Percentiles rank a stretch among this genome's conserved stretches.
Conservation (phyloP, 805 yeast genomes). For the Monosporozyma unispora region DNA sequence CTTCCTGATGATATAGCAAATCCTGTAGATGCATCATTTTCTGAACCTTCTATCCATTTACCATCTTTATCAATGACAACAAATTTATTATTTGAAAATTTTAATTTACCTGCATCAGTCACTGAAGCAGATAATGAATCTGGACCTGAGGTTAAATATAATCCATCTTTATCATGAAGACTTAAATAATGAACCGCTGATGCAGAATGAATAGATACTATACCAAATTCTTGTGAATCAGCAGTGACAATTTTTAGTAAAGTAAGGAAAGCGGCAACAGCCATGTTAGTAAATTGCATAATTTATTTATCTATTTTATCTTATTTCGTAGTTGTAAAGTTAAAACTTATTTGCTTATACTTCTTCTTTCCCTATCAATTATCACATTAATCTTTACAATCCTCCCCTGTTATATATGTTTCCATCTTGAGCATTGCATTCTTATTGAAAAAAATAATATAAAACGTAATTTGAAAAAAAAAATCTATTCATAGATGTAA, state of each 20-base stretch:
- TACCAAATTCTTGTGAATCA: slow-evolving; percentile 32
- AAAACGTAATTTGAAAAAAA: too few relatives aligned
- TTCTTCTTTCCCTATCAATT: too few relatives aligned
- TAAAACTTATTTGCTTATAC: too few relatives aligned
- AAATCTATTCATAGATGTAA: too few relatives aligned
- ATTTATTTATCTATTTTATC: too few relatives aligned
- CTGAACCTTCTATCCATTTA: slow-evolving; percentile 15
- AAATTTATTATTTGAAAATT: slow-evolving; percentile 22
- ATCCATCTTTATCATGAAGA: slow-evolving; percentile 12
- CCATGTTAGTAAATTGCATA: slow-evolving; percentile 9
- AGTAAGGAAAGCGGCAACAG: slow-evolving; percentile 22
- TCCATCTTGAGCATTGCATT: too few relatives aligned
- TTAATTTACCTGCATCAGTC: slow-evolving; percentile 28
- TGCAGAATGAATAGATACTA: slow-evolving; percentile 32
- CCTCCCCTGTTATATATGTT: too few relatives aligned
- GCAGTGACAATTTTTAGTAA: slow-evolving; percentile 23
- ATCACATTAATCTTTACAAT: too few relatives aligned
- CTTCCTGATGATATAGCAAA: slow-evolving; percentile 29
- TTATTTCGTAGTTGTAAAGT: too few relatives aligned
- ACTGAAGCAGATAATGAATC: slow-evolving; percentile 15
- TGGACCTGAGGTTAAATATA: slow-evolving; percentile 7
- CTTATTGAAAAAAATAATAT: too few relatives aligned
- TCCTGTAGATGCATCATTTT: slow-evolving; percentile 23
- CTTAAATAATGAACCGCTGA: slow-evolving; percentile 26
- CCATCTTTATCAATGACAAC: slow-evolving; percentile 24